Evolutionary conservation across 2,329 filamentous ascomycete genomes (phyloP).

Genomic region (Rutstroemia sp.): DNA sequence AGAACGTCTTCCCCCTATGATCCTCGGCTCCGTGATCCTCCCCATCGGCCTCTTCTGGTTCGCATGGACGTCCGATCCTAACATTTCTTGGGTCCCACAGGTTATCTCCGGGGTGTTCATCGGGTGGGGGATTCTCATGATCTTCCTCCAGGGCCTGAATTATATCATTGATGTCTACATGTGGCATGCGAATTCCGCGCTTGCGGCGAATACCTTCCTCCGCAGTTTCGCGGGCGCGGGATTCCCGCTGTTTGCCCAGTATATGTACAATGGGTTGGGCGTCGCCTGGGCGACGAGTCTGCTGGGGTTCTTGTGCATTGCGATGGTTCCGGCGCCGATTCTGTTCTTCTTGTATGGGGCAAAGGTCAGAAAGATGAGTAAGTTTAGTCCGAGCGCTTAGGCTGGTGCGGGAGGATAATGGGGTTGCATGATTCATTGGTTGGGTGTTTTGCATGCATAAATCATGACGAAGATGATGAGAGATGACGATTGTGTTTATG

Average conservation of each 20-base stretch:
- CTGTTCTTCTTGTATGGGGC: constrained; percentile 2
- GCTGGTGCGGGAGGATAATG: neutral
- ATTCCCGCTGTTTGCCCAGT: constrained; percentile 54
- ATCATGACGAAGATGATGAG: too few relatives aligned
- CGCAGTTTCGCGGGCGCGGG: constrained; percentile 48
- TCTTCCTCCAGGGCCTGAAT: constrained; percentile 21
- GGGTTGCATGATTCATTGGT: neutral
- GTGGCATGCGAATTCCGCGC: constrained; percentile 46
- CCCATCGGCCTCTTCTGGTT: constrained; percentile 71
- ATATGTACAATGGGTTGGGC: constrained; percentile 37
- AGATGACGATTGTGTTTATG: neutral
- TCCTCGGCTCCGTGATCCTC: constrained; percentile 52
- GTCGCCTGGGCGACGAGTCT: constrained; percentile 34
- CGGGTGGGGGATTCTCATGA: constrained; percentile 57
- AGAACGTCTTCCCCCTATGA: constrained; percentile 57
- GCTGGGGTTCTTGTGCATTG: constrained; percentile 8
- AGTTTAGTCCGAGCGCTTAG: constrained; percentile 25
- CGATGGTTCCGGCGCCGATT: neutral
- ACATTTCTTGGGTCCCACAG: constrained; percentile 58
- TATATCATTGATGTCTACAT: constrained; percentile 52
- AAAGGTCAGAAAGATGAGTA: constrained; percentile 36
- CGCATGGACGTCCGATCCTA: constrained; percentile 51
- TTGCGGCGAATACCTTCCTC: constrained; percentile 52
- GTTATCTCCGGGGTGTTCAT: constrained; percentile 54
- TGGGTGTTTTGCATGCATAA: neutral